Base-by-base conservation (phyloP, 441 rosid species). In the Rhodomyrtus psidioides region DNA sequence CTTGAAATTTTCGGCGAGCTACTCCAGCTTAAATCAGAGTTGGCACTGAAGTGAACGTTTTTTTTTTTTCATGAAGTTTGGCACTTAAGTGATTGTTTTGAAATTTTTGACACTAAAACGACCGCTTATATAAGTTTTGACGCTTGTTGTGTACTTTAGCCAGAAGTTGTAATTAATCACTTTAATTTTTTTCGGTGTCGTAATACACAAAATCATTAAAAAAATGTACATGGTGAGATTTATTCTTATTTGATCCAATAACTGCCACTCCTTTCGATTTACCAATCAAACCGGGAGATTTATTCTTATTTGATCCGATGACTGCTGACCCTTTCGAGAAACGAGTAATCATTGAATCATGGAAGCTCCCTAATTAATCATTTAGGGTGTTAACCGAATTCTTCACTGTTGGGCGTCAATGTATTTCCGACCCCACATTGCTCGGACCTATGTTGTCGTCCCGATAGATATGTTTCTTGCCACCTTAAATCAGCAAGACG, bases 161-260 rank as follows among this genome's bases (percentile, higher is more conserved):
- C 34, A 34, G 34, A 34, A 34, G 1, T 6, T 19, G n/a, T 34
- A 34, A 39, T 65, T 34, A 19, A 65, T 21, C 79, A 21, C 0
- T 5, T 0, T 0, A 8, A 2, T 1, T 34, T 62, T 62, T 34
- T 65, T 65, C 0, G 2, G n/a, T 3, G 6, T 17, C 0, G 0
- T 4, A 2, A 30, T 44, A 30, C 13, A 17, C 21, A 1, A 17
- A 30, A 30, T 30, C 14, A 17, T 0, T 51, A 62, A 30, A 59
- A 59, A 62, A 4, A 1, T 30, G 30, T 9, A 62, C 19, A 0
- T 0, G 24, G 3, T 62, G 44, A 17, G 44, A 62, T 62, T 62
- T 30, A 17, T 17, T 30, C 24, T 62, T 17, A 62, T 2, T 62
- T 4, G 75, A 30, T 62, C 24, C 1, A 2, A 0, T 16, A 42